Base-by-base conservation (phyloP, 768 basidiomycete genomes). In the Macrocybe gigantea region DNA sequence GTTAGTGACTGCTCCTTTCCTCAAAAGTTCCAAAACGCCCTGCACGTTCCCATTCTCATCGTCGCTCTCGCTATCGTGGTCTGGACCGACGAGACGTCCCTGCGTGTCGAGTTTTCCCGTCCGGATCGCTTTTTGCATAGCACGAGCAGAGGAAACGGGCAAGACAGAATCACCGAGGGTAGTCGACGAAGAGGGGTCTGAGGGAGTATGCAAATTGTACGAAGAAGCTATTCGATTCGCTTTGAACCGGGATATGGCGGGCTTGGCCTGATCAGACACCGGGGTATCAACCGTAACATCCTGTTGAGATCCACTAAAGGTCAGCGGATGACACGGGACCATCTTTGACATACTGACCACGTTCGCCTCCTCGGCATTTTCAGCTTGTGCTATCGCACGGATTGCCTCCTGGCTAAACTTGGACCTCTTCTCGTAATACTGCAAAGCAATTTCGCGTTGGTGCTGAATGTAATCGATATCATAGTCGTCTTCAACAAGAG, bases 401-500 rank as follows among this genome's bases (percentile, higher is more conserved):
- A 75, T 67, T 38, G 78, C 75, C 40, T 74, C 75, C 35, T 74
- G 67, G 1, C 80, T 79, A 44, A 89, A 73, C 12, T 67, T 67
- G 33, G 63, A 65, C 42, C 85, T 78, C 59, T 80, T 85, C 53
- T 73, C 65, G 60, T 83, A 72, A 57, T 91, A 90, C 53, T 81
- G 80, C 37, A 89, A 57, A 12, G 83, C 80, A 53, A 90, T 75
- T 60, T 89, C 87, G 30, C 86, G 81, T 53, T 88, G 84, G 55
- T 85, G 84, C 44, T 70, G 77, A 15, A 78, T 83, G 42, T 69
- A 71, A 53, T 87, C 79, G 32, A 81, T 65, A 55, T 88, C 82
- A 22, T 73, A 68, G 37, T 73, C 76, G 37, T 82, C 77, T 42
- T 73, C 76, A 9, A 74, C 66, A 9, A 68, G 49, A 38, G 40